A percentile compares a stretch with the other conserved stretches of the same genome.
Evolutionary conservation across 2,329 filamentous ascomycete genomes (phyloP).

Genomic region (Aspergillus sp.): DNA sequence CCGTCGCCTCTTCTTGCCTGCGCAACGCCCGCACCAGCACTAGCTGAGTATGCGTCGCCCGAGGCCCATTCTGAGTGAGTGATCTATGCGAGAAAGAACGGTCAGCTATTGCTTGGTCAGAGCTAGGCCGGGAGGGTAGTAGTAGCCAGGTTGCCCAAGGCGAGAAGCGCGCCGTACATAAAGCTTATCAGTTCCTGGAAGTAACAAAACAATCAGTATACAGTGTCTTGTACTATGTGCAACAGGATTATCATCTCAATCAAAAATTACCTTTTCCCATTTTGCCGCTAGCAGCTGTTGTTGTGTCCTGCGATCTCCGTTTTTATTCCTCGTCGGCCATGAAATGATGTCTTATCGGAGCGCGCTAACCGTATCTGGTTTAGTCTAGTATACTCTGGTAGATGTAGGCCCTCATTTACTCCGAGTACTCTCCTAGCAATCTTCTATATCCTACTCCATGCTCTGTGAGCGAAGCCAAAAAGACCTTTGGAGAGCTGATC

Average conservation of each 20-base stretch:
- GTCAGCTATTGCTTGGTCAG: slow-evolving; percentile 6
- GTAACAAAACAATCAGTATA: not conserved
- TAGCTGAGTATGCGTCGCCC: slow-evolving; percentile 77
- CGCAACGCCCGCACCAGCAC: slow-evolving; percentile 58
- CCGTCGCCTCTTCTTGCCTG: slow-evolving; percentile 45
- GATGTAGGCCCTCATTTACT: too few relatives aligned
- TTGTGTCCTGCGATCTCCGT: not conserved
- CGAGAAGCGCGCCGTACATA: slow-evolving; percentile 31
- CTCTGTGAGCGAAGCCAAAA: too few relatives aligned
- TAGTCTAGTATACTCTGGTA: too few relatives aligned
- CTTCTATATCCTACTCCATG: too few relatives aligned
- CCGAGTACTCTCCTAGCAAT: too few relatives aligned
- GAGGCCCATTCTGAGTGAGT: slow-evolving; percentile 98
- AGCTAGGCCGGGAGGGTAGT: slow-evolving; percentile 2
- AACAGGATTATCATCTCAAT: slow-evolving; percentile 1
- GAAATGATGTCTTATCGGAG: slow-evolving; percentile 2
- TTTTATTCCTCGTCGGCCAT: slow-evolving; percentile 4
- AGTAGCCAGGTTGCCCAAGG: not conserved
- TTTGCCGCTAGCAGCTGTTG: slow-evolving; percentile 1
- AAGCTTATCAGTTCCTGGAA: slow-evolving; percentile 42
- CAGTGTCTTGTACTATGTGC: not conserved
- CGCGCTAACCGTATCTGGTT: slow-evolving; percentile 4
- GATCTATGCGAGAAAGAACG: slow-evolving; percentile 47
- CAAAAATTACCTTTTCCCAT: slow-evolving; percentile 34
- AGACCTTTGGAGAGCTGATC: too few relatives aligned